These are phyloP conservation scores for Dactylellina sp. DNA, from an alignment of 2,329 filamentous ascomycete species.

Conservation along the genomic window DNA sequence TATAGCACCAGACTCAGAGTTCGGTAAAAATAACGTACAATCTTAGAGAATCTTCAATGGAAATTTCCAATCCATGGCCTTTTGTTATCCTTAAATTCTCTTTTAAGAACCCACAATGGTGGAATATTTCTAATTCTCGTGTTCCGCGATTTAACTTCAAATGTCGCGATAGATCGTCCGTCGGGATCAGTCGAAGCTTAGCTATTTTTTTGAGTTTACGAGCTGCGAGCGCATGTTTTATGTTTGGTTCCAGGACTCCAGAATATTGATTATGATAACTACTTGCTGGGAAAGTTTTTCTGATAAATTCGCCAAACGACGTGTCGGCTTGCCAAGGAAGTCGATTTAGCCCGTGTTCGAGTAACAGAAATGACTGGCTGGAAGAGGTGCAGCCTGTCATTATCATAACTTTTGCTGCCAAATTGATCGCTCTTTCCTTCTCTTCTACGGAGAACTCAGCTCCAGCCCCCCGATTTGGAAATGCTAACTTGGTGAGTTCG, in stretches of 20 bases:
- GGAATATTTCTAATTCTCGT: slow-evolving; percentile 60
- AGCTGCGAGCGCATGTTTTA: slow-evolving; percentile 58
- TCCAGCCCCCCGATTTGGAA: slow-evolving; percentile 27
- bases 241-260: slow-evolving; percentile 19
- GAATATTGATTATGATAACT: slow-evolving; percentile 55
- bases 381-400: slow-evolving; percentile 60
- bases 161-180: slow-evolving; percentile 61
- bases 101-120: slow-evolving; percentile 61
- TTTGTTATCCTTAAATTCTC: slow-evolving; percentile 59
- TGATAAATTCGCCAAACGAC: slow-evolving; percentile 58
- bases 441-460: slow-evolving; percentile 26
- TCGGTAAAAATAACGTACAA: slow-evolving; percentile 2
- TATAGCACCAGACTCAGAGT: background rate
- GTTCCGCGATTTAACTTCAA: slow-evolving; percentile 59
- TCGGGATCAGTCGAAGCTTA: slow-evolving; percentile 58
- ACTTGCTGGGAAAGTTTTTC: slow-evolving; percentile 53
- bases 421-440: slow-evolving; percentile 58
- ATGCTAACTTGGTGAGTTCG: slow-evolving; percentile 53
- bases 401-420: slow-evolving; percentile 58
- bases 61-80: slow-evolving; percentile 16
- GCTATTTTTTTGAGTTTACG: slow-evolving; percentile 59
- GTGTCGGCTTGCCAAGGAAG: slow-evolving; percentile 57
- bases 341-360: slow-evolving; percentile 58
- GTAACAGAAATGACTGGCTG: slow-evolving; percentile 42
- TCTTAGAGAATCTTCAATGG: slow-evolving; percentile 34